Evolutionary conservation across 306 rosid species (phyloP), one percentile per base, ranked within the genome.

Genomic region (Morella rubra): DNA sequence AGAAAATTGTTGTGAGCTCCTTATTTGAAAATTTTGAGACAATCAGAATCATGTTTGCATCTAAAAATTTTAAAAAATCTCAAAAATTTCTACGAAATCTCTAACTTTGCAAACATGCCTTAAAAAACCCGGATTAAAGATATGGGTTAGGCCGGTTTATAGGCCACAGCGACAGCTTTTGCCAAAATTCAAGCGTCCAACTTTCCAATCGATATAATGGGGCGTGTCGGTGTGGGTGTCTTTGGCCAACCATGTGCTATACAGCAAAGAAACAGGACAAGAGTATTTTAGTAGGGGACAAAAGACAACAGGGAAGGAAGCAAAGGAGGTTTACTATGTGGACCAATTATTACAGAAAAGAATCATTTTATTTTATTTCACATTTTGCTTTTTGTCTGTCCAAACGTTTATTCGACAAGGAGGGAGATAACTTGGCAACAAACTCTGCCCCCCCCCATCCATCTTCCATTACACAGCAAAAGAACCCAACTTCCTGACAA

Each of bases 341-440:
- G 50, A 56, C 44, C 56, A 58, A 73, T 58, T 68, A 80, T 79
- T 83, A 86, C 89, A 85, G 76, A 42, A 86, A 90, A 88, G 87
- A 88, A 90, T 88, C 12, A 75, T 69, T 84, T 87, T 79, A 79
- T 69, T 85, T 86, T 70, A 77, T 83, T 83, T 81, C 71, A 64
- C 81, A 84, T 74, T 75, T 80, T 70, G n/a, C 0, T 32, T 32
- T 32, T 32, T 32, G 37, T 61, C 78, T 2, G 75, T 67, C 68
- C 67, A 73, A 67, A 56, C 74, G 73, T 79, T 82, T 77, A 20
- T 32, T 76, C 77, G 70, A 77, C 81, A 69, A 11, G 90, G 84
- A 76, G 78, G 75, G 77, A 59, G 72, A 37, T 84, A 59, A 80
- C 78, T 74, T 69, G 77, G 71, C 71, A 71, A 74, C 74, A 77